phyloP scores from a whole-genome alignment of 768 basidiomycete genomes.

The Podaxis sp. region DNA sequence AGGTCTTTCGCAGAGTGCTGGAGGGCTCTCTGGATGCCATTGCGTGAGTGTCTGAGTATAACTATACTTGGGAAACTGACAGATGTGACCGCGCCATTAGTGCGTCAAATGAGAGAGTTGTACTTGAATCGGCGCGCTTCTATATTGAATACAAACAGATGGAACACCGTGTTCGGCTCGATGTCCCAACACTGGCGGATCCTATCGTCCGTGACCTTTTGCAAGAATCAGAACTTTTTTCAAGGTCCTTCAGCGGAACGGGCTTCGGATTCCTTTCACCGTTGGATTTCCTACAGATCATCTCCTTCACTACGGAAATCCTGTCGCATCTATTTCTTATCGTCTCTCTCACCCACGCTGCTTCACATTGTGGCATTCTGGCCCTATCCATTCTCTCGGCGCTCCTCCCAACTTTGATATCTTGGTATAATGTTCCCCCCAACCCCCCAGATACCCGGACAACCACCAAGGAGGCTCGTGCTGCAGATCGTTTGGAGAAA shows the following conservation, averaged over 20 bases:
- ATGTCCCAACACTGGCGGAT: slow-evolving; percentile 76
- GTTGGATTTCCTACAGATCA: slow-evolving; percentile 72
- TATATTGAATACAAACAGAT: slow-evolving; percentile 78
- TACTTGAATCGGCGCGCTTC: slow-evolving; percentile 71
- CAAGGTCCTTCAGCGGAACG: slow-evolving; percentile 75
- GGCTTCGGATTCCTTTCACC: slow-evolving; percentile 81
- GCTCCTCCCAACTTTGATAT: slow-evolving; percentile 56
- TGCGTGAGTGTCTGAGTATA: slow-evolving; percentile 53
- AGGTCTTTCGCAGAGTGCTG: slow-evolving; percentile 59
- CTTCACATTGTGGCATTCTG: slow-evolving; percentile 55
- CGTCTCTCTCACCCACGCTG: slow-evolving; percentile 56
- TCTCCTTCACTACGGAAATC: slow-evolving; percentile 71
- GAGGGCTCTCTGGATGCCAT: slow-evolving; percentile 70
- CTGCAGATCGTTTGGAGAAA: slow-evolving; percentile 69
- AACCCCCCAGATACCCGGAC: slow-evolving; percentile 42
- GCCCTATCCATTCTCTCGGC: slow-evolving; percentile 61
- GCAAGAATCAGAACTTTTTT: slow-evolving; percentile 85
- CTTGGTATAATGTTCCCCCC: slow-evolving; percentile 43
- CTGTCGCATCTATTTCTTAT: slow-evolving; percentile 70
- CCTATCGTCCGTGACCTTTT: slow-evolving; percentile 72
- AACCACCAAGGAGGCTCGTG: slow-evolving; percentile 56
- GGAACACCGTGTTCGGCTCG: slow-evolving; percentile 72
- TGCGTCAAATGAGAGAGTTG: slow-evolving; percentile 66
- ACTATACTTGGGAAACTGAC: slow-evolving; percentile 14
- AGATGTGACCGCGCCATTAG: slow-evolving; percentile 34